A percentile compares a stretch with the other conserved stretches of the same genome.
These are phyloP conservation scores for Fomitopsis schrenkii DNA, from an alignment of 1,284 basidiomycete genomes.

Conservation along the genomic window DNA sequence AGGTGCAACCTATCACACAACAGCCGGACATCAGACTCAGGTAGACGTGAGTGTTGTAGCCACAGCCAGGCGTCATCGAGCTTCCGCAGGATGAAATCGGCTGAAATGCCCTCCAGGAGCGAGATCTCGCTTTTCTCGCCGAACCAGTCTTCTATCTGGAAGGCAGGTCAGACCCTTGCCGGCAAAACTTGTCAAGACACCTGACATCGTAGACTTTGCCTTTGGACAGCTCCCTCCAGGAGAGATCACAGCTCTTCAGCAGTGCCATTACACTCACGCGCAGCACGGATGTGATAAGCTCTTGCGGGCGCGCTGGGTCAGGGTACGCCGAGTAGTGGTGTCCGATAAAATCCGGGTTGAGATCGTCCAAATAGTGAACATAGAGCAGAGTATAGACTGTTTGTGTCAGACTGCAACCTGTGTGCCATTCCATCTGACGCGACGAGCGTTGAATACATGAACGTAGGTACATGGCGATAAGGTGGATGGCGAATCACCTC, in stretches of 20 bases:
- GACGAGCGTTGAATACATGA: conserved; percentile 16
- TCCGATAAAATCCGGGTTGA: conserved; percentile 53
- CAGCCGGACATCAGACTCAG: conserved; percentile 22
- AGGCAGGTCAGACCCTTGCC: neutral
- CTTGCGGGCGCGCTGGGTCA: conserved; percentile 43
- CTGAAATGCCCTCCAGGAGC: conserved; percentile 67
- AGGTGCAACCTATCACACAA: conserved; percentile 51
- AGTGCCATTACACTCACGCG: conserved; percentile 68
- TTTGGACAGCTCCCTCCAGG: conserved; percentile 77
- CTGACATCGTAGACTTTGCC: conserved; percentile 75
- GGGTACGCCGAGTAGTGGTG: conserved; percentile 18
- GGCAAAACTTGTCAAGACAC: neutral
- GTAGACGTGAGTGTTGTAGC: conserved; percentile 37
- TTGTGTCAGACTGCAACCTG: conserved; percentile 80
- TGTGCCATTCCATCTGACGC: conserved; percentile 81
- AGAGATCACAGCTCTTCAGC: conserved; percentile 81
- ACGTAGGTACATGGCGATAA: conserved; percentile 7
- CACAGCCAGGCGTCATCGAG: conserved; percentile 56
- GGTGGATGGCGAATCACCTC: conserved; percentile 55
- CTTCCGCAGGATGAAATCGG: conserved; percentile 50
- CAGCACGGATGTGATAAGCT: conserved; percentile 68
- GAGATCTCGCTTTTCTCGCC: conserved; percentile 83
- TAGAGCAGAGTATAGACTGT: conserved; percentile 83
- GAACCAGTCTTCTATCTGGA: conserved; percentile 83
- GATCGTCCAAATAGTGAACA: conserved; percentile 62